A percentile compares a stretch with the other conserved stretches of the same genome.
These are phyloP conservation scores for Antrodiella citrinella DNA, from an alignment of 768 basidiomycete species.

Conservation along the genomic window DNA sequence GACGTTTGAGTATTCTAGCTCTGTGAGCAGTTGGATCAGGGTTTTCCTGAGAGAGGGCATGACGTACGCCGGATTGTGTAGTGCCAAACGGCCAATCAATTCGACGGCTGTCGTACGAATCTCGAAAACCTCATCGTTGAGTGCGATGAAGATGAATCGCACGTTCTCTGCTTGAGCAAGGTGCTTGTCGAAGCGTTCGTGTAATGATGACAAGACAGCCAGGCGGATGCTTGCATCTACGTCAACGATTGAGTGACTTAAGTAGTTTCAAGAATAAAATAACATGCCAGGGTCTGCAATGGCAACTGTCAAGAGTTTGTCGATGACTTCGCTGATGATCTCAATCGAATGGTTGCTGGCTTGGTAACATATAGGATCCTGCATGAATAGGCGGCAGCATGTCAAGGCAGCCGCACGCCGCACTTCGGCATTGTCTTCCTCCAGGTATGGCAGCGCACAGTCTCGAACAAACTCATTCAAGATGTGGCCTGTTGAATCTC, in stretches of 20 bases:
- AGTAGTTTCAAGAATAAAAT: background rate
- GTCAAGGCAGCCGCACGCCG: slow-evolving; percentile 85
- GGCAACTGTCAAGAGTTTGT: slow-evolving; percentile 90
- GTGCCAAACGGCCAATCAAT: slow-evolving; percentile 88
- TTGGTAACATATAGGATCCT: slow-evolving; percentile 94
- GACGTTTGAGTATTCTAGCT: slow-evolving; percentile 91
- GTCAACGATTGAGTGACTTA: background rate
- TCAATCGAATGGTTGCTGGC: slow-evolving; percentile 94
- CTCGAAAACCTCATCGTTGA: slow-evolving; percentile 94
- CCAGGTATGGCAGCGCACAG: slow-evolving; percentile 87
- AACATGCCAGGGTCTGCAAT: slow-evolving; percentile 87
- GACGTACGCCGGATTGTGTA: slow-evolving; percentile 96
- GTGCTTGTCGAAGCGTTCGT: slow-evolving; percentile 93
- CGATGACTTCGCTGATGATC: slow-evolving; percentile 95
- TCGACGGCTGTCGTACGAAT: slow-evolving; percentile 87
- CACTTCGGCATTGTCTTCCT: slow-evolving; percentile 85
- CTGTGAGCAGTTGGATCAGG: slow-evolving; percentile 91
- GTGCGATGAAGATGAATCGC: slow-evolving; percentile 91
- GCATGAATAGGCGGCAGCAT: slow-evolving; percentile 85
- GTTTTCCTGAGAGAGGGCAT: slow-evolving; percentile 96
- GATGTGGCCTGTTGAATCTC: slow-evolving; percentile 57
- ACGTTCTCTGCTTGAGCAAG: slow-evolving; percentile 99
- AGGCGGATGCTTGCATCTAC: slow-evolving; percentile 75
- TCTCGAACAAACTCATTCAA: slow-evolving; percentile 93
- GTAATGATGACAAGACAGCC: slow-evolving; percentile 78